Conservation (phyloP, 129 eudicot species). For the Logfia minima region DNA sequence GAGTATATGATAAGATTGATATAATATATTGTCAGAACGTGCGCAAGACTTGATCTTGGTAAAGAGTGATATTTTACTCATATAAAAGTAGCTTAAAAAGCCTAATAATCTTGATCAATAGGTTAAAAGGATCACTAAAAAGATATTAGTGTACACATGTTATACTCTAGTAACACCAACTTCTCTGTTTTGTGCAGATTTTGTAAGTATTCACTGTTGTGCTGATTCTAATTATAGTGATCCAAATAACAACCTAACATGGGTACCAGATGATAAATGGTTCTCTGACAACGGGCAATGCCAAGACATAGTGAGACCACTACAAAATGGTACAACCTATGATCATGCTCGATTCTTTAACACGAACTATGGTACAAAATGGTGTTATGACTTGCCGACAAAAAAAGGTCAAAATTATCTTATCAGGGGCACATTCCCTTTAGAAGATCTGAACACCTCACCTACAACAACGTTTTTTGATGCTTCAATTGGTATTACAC, state of each 20-base stretch:
- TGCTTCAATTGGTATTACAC: conserved; percentile 43
- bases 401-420: conserved; percentile 46
- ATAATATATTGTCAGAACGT: conserved; percentile 2
- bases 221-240: conserved; percentile 48
- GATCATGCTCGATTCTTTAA: conserved; percentile 46
- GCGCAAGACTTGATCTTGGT: conserved; percentile 15
- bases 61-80: conserved; percentile 13
- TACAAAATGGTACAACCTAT: conserved; percentile 23
- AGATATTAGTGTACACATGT: background rate
- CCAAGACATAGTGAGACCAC: conserved; percentile 34
- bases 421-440: conserved; percentile 53
- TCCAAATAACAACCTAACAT: conserved; percentile 44
- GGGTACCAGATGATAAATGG: conserved; percentile 55
- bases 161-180: background rate
- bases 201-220: conserved; percentile 52
- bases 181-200: conserved; percentile 42
- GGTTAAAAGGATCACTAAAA: conserved; percentile 3
- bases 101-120: conserved; percentile 28
- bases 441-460: conserved; percentile 30
- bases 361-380: conserved; percentile 42
- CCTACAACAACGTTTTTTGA: conserved; percentile 38
- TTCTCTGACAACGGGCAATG: conserved; percentile 45
- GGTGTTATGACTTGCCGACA: conserved; percentile 62
- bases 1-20: background rate
- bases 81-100: conserved; percentile 6